A percentile compares a stretch with the other conserved stretches of the same genome.
phyloP scores from a whole-genome alignment of 768 basidiomycete species.

The Termitomyces heimii region DNA sequence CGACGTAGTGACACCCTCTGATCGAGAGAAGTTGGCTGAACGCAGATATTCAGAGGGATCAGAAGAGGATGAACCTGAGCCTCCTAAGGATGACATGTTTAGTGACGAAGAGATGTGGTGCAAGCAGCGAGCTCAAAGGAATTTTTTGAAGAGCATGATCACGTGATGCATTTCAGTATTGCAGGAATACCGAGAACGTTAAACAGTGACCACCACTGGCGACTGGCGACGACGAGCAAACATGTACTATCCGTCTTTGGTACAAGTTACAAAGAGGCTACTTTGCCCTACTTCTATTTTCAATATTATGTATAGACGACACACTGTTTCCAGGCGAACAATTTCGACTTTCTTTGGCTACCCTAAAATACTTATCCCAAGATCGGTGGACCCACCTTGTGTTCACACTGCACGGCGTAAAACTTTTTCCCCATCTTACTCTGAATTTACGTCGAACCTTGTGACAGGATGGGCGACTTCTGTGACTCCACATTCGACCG shows the following conservation, averaged over 20 bases:
- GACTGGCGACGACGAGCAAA: not conserved
- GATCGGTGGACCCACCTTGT: conserved; percentile 14
- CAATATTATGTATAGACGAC: not conserved
- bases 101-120: conserved; percentile 13
- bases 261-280: conserved; percentile 12
- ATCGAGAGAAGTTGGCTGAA: conserved; percentile 41
- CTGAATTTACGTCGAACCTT: not conserved
- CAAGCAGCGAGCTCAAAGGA: not conserved
- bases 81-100: conserved; percentile 23
- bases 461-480: conserved; percentile 73
- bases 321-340: conserved; percentile 12
- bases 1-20: conserved; percentile 29
- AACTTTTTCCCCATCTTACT: conserved; percentile 6
- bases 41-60: conserved; percentile 41
- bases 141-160: conserved; percentile 8
- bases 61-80: conserved; percentile 32
- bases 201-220: not conserved
- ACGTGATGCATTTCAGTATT: conserved; percentile 7
- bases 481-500: conserved; percentile 73
- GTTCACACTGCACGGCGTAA: conserved; percentile 21
- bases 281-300: not conserved
- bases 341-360: conserved; percentile 7
- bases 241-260: conserved; percentile 16
- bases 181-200: not conserved
- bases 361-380: conserved; percentile 17